Conservation (phyloP, 2,329 filamentous ascomycete species). For the Pseudogymnoascus sp. region DNA sequence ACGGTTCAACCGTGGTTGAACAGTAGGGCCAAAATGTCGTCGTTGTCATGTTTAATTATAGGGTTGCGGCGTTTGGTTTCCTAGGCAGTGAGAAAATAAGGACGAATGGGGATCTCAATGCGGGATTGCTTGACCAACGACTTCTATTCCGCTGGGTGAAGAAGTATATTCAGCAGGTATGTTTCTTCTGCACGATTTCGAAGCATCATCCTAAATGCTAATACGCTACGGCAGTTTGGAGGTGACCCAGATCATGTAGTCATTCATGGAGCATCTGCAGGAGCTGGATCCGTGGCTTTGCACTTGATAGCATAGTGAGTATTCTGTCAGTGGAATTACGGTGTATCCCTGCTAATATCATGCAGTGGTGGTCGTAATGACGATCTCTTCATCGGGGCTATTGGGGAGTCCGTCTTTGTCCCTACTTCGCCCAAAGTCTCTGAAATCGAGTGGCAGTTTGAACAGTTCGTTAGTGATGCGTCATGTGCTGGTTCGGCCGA, state of each 20-base stretch:
- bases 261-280: slow-evolving; percentile 40
- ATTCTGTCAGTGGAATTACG: background rate
- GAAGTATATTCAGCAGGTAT: slow-evolving; percentile 44
- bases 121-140: slow-evolving; percentile 57
- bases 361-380: slow-evolving; percentile 23
- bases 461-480: slow-evolving; percentile 28
- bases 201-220: background rate
- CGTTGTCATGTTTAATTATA: slow-evolving; percentile 56
- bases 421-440: slow-evolving; percentile 32
- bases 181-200: background rate
- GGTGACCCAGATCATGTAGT: slow-evolving; percentile 40
- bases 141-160: slow-evolving; percentile 54
- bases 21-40: slow-evolving; percentile 40
- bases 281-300: slow-evolving; percentile 37
- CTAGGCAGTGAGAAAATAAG: slow-evolving; percentile 49
- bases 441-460: slow-evolving; percentile 36
- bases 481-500: slow-evolving; percentile 26
- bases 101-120: slow-evolving; percentile 51
- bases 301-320: slow-evolving; percentile 28
- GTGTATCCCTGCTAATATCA: background rate
- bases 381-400: slow-evolving; percentile 22
- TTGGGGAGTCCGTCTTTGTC: slow-evolving; percentile 32
- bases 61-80: slow-evolving; percentile 56
- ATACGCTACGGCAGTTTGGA: slow-evolving; percentile 28
- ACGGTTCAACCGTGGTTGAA: slow-evolving; percentile 40